phyloP scores from a whole-genome alignment of 768 basidiomycete genomes.

The Termitomyces sp. region DNA sequence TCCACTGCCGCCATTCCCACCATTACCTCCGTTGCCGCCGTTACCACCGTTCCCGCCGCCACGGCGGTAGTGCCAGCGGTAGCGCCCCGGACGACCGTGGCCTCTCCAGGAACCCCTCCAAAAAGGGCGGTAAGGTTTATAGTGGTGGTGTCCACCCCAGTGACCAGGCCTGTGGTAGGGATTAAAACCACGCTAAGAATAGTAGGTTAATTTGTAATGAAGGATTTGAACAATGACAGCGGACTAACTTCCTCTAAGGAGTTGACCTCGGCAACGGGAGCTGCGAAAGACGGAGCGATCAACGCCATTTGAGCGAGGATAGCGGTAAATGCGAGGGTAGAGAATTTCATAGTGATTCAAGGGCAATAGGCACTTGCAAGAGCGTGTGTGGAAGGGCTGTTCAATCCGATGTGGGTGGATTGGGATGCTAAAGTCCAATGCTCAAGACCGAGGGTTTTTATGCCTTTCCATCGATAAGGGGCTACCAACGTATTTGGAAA shows the following conservation, averaged over 20 bases:
- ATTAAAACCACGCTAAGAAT: background rate
- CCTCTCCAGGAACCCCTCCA: background rate
- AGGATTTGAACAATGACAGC: fast-evolving
- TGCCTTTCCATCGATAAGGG: background rate
- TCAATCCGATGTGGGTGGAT: background rate
- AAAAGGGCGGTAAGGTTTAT: background rate
- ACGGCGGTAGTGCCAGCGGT: background rate
- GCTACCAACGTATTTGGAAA: background rate
- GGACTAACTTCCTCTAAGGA: background rate
- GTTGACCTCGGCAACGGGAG: background rate
- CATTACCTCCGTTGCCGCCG: background rate
- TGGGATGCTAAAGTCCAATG: background rate
- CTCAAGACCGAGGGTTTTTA: background rate
- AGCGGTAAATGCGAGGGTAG: background rate
- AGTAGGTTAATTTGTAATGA: too few species aligned
- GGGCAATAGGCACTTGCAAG: too few species aligned
- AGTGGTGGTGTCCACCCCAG: background rate
- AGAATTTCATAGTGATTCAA: background rate
- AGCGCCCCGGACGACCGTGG: background rate
- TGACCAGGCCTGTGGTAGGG: background rate
- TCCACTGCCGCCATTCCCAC: background rate
- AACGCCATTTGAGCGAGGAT: background rate
- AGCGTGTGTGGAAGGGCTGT: too few species aligned
- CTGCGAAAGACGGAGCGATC: background rate
- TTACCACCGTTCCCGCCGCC: background rate